phyloP scores from a whole-genome alignment of 768 basidiomycete species.

The Mrakia frigida region DNA sequence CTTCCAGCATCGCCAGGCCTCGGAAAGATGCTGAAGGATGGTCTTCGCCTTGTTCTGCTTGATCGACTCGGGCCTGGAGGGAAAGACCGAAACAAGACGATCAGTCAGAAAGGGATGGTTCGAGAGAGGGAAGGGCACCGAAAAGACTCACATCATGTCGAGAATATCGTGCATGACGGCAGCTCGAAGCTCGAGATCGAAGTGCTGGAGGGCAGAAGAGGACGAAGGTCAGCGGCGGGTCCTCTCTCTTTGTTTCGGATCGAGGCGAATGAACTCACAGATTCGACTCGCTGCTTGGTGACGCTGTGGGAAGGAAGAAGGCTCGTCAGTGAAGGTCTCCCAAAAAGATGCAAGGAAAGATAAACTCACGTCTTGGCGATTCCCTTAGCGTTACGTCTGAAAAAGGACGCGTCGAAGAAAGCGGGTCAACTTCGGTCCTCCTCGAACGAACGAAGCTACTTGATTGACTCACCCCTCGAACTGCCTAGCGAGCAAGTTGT shows the following conservation, averaged over 20 bases:
- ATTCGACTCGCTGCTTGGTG: slow-evolving; percentile 98
- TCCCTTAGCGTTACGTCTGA: slow-evolving; percentile 57
- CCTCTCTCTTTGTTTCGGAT: background rate
- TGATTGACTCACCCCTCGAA: slow-evolving; percentile 64
- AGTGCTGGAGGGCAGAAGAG: slow-evolving; percentile 53
- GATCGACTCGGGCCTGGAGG: slow-evolving; percentile 72
- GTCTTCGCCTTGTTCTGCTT: slow-evolving; percentile 99
- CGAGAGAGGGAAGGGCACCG: background rate
- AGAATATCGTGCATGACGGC: slow-evolving; percentile 99
- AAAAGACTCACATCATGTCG: slow-evolving; percentile 47
- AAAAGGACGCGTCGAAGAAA: background rate
- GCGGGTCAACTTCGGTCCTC: background rate
- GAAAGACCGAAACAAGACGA: background rate
- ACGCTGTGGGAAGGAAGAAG: slow-evolving; percentile 47
- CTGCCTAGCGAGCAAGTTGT: slow-evolving; percentile 93
- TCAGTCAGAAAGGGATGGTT: background rate
- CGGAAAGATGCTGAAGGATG: slow-evolving; percentile 93
- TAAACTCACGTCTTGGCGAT: slow-evolving; percentile 30
- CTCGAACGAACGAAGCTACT: no score
- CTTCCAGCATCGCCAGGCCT: slow-evolving; percentile 67
- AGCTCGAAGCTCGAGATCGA: slow-evolving; percentile 91
- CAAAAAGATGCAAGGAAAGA: slow-evolving; percentile 27
- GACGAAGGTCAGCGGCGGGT: background rate
- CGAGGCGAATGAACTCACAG: slow-evolving; percentile 40
- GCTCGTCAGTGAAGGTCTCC: slow-evolving; percentile 47